Base-by-base conservation (phyloP, 2,329 filamentous ascomycete species). In the Rhinocladiella similis region DNA sequence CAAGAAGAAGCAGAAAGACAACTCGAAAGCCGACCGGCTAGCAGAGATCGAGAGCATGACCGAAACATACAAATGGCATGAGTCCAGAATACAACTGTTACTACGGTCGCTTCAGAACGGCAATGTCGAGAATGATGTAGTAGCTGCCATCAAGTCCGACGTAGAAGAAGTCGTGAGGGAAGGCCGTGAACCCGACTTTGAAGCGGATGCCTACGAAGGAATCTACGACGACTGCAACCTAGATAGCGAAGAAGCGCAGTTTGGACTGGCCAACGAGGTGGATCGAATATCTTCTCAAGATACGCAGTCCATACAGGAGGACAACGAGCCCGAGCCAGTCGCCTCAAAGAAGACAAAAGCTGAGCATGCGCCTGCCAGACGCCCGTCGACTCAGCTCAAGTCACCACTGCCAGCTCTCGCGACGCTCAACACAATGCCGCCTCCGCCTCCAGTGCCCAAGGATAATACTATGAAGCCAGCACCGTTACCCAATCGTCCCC, bases 11-110 rank as follows among this genome's bases (percentile, higher is more conserved):
- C 97, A 97, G 79, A 90, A 88, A 72, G 90, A 95, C 66, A 81
- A 79, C 43, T 80, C 83, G 63, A 97, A 95, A 74, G 87, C 89
- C 2, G 93, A 96, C 63, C 87, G 93, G 57, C 86, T 97, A 77
- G 85, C 90, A 52, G 89, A 94, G 70, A 88, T 99, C 64, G 89
- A 96, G 68, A 80, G 83, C 59, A 80, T 87, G 67, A 91, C 92
- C 65, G 94, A 99, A 72, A 86, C 89, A 66, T 93, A 97, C 79
- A 97, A 96, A 75, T 97, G 91, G 89, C 94, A 99, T 71, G 89
- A 96, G 70, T 85, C 86, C 63, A 96, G 96, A 71, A 81, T 99
- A 62, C 94, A 99, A 75, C 81, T 97, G 56, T 85, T 97, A 68
- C 85, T 93, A 67, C 86, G 94, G 65, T 90, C 91, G 25, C 77